Conservation (phyloP, 345 rosid species). For the Arabidopsis thaliana region DNA sequence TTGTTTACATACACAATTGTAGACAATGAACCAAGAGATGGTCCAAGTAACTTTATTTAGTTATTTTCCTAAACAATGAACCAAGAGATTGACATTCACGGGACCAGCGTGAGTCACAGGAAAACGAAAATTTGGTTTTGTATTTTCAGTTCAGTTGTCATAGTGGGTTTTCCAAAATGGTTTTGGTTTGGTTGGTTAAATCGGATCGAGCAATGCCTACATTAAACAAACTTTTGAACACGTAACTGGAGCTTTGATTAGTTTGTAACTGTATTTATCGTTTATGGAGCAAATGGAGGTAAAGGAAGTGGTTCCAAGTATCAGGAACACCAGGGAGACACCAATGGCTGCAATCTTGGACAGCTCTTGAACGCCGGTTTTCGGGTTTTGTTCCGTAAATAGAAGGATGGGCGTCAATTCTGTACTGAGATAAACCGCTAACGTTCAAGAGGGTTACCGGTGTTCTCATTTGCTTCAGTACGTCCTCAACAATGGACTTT, state of each 20-base stretch:
- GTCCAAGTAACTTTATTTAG: too few relatives aligned
- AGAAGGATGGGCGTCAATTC: slow-evolving; percentile 86
- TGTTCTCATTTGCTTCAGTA: slow-evolving; percentile 70
- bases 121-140: not conserved
- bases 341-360: slow-evolving; percentile 98
- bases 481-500: slow-evolving; percentile 57
- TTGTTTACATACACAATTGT: too few relatives aligned
- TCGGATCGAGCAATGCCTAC: not conserved
- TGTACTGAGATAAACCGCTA: slow-evolving; percentile 61
- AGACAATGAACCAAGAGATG: too few relatives aligned
- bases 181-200: not conserved
- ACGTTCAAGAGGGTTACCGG: slow-evolving; percentile 70
- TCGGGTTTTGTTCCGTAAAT: slow-evolving; percentile 58
- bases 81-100: too few relatives aligned
- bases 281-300: slow-evolving; percentile 56
- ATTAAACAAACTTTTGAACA: slow-evolving; percentile 1
- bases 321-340: slow-evolving; percentile 97
- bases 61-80: too few relatives aligned
- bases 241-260: not conserved
- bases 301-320: slow-evolving; percentile 82
- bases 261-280: slow-evolving; percentile 9
- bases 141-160: not conserved
- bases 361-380: slow-evolving; percentile 46
- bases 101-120: too few relatives aligned
- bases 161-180: not conserved